Base-by-base conservation (phyloP, 2,329 filamentous ascomycete species). In the Exophiala sideris region DNA sequence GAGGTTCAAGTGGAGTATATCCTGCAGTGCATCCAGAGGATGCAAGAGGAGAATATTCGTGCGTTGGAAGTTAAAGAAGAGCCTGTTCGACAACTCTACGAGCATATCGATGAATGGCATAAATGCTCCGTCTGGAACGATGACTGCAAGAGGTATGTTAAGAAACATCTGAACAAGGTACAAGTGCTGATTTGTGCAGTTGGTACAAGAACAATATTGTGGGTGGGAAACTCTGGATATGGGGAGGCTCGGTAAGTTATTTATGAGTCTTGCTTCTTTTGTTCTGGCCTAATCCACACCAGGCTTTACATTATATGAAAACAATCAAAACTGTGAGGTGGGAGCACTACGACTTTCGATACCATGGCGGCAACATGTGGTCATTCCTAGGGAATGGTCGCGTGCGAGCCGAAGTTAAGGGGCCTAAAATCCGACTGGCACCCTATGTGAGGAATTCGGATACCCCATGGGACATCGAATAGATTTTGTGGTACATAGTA, bases 271-370 rank as follows among this genome's bases (percentile, higher is more conserved):
- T 29, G 24, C 24, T 29, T 29, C 24, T 29, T 29, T 29, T 29
- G 24, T 29, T 3, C 24, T 29, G 24, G 24, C 24, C 24, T 29
- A 29, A 29, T 29, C 24, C 24, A 29, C 24, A 29, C 24, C 24
- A 52, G 47, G 49, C 46, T 9, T 32, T 60, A 29, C 57, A 60
- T 35, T 60, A 51, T 32, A 50, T 60, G 50, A 60, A 54, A 40
- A 55, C 56, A 24, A 55, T 55, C 36, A 55, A 58, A 18, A 36
- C 40, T 11, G 52, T 51, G 4, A 48, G 48, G 14, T 58, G 42
- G 40, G 56, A 58, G 42, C 56, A 58, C 39, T 58, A 58, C 45
- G 42, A 51, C 39, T 45, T 55, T 33, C 34, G 48, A 35, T 58
- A 55, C 39, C 29, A 45, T 32, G 35, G 39, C 32, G 39, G 45